A percentile compares a stretch with the other conserved stretches of the same genome.
Conservation (phyloP, 1,139 yeast genomes). For the Magnusiomyces starmeri region DNA sequence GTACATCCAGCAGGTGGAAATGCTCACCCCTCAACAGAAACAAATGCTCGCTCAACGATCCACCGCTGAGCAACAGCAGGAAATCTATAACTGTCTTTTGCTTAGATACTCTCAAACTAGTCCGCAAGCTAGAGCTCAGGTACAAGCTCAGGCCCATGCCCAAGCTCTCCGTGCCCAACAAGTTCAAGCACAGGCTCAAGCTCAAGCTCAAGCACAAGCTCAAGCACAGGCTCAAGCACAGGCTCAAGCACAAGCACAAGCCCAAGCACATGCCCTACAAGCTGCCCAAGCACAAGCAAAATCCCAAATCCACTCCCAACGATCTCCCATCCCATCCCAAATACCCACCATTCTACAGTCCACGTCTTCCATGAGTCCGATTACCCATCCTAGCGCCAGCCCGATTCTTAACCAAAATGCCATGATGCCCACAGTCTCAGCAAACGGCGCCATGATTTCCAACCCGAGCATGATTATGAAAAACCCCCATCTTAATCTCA, state of each 20-base stretch:
- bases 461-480: too few relatives aligned
- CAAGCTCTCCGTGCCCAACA: constrained; percentile 5
- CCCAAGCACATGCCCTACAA: constrained; percentile 6
- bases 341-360: too few relatives aligned
- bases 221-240: constrained; percentile 6
- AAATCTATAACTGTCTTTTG: not conserved
- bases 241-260: constrained; percentile 1
- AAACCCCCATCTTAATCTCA: too few relatives aligned
- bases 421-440: too few relatives aligned
- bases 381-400: too few relatives aligned
- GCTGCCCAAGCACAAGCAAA: constrained; percentile 1
- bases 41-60: not conserved
- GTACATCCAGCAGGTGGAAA: constrained; percentile 2
- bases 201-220: constrained; percentile 8
- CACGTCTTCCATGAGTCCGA: too few relatives aligned
- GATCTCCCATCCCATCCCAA: not conserved
- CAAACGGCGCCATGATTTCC: too few relatives aligned
- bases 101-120: not conserved
- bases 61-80: not conserved
- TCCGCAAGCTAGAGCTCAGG: not conserved
- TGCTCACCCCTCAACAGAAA: constrained; percentile 1
- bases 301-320: not conserved
- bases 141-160: not conserved
- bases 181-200: constrained; percentile 14
- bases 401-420: too few relatives aligned